Evolutionary conservation across 345 rosid species (phyloP).

Genomic region (Microcos paniculata): DNA sequence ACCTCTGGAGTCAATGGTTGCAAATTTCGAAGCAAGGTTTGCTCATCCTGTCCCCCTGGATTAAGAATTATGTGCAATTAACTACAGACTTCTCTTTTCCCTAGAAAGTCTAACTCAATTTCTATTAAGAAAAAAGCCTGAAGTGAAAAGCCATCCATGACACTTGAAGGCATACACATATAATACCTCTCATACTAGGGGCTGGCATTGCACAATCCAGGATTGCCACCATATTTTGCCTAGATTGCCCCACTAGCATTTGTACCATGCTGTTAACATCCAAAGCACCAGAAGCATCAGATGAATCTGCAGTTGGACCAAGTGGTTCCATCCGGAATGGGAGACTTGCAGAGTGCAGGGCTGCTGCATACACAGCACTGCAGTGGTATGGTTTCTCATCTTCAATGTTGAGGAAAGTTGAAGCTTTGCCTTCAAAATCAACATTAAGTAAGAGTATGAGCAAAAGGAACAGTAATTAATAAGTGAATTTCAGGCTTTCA

Average conservation of each 20-base stretch:
- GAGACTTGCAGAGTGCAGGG: slow-evolving; percentile 68
- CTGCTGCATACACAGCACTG: slow-evolving; percentile 88
- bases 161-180: slow-evolving; percentile 1
- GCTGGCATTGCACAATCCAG: slow-evolving; percentile 82
- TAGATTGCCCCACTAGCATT: slow-evolving; percentile 59
- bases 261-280: slow-evolving; percentile 58
- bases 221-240: slow-evolving; percentile 67
- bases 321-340: slow-evolving; percentile 65
- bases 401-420: slow-evolving; percentile 44
- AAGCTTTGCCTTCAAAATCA: slow-evolving; percentile 60
- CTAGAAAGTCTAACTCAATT: slow-evolving; percentile 6
- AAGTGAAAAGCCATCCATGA: not conserved
- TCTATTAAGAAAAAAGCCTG: not conserved
- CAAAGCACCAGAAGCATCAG: slow-evolving; percentile 49
- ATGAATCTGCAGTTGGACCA: slow-evolving; percentile 46
- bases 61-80: slow-evolving; percentile 15
- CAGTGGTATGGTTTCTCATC: slow-evolving; percentile 79
- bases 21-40: slow-evolving; percentile 45
- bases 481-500: not conserved
- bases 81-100: not conserved
- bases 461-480: not conserved
- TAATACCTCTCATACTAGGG: slow-evolving; percentile 52
- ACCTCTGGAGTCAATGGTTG: slow-evolving; percentile 72
- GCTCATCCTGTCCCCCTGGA: slow-evolving; percentile 46
- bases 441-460: not conserved